These are phyloP conservation scores for Ophiocordyceps sinensis DNA, from an alignment of 2,329 filamentous ascomycete species.

Conservation along the genomic window DNA sequence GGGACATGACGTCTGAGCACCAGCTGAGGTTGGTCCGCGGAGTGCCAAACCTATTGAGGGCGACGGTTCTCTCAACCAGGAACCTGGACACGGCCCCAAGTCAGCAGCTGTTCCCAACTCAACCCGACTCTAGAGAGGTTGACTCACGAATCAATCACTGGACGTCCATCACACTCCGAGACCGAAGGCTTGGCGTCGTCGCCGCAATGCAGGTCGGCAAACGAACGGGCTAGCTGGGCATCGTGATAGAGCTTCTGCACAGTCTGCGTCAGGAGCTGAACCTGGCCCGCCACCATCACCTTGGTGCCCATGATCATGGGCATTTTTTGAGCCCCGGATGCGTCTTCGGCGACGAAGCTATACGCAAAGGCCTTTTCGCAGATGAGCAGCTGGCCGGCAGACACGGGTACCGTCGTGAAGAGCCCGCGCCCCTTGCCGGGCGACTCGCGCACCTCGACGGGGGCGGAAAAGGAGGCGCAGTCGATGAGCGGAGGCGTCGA, in stretches of 20 bases:
- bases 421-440: slow-evolving; percentile 30
- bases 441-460: slow-evolving; percentile 25
- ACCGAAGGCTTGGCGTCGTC: slow-evolving; percentile 18
- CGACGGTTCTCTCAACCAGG: slow-evolving; percentile 25
- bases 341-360: slow-evolving; percentile 10
- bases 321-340: too few relatives aligned
- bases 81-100: slow-evolving; percentile 18
- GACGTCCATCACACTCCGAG: slow-evolving; percentile 17
- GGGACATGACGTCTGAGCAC: background rate
- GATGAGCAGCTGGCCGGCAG: slow-evolving; percentile 34
- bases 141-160: slow-evolving; percentile 31
- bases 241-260: slow-evolving; percentile 31
- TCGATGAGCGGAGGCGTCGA: slow-evolving; percentile 18
- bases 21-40: slow-evolving; percentile 9
- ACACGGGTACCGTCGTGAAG: slow-evolving; percentile 32
- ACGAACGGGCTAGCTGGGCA: slow-evolving; percentile 15
- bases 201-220: slow-evolving; percentile 25
- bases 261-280: slow-evolving; percentile 22
- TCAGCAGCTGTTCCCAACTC: background rate
- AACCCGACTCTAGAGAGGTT: background rate
- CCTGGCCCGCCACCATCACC: slow-evolving; percentile 21
- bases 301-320: background rate
- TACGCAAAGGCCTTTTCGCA: slow-evolving; percentile 42
- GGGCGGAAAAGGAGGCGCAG: slow-evolving; percentile 28
- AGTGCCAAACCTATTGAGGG: slow-evolving; percentile 27